Base-by-base conservation (phyloP, 108 stramenopile genomes). In the Stephanodiscus triporus region DNA sequence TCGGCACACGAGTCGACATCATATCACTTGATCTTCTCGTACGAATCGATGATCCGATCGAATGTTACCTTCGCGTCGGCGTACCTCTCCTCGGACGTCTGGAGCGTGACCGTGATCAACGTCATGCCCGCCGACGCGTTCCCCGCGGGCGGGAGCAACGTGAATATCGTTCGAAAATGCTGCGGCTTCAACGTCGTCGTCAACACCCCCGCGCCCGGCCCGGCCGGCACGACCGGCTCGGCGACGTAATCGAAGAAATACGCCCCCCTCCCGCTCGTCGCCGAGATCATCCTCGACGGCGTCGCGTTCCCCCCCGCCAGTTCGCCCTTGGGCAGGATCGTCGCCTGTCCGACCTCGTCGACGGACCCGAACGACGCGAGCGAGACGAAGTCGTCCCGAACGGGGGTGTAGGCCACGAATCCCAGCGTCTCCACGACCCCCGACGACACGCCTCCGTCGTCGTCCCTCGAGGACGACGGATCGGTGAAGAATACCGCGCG, bases 371-470 rank as follows among this genome's bases (percentile, higher is more conserved):
- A 95, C 14, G 83, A 85, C 4, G 75, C 65, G 1, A 95, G 66
- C 4, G 83, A 77, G 22, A 91, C 92, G 73, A 88, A 95, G 62
- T 95, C 94, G 59, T 88, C 87, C 20, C 91, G 76, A 10, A 92
- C 78, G 20, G 94, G 94, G 0, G 94, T 93, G 78, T 86, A 92
- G 11, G 91, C 91, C 29, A 95, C 73, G 53, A 90, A 89, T 24
- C 90, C 32, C 2, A 89, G 61, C 20, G 78, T 79, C 23, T 79
- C 71, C n/a, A 71, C 73, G 2, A 80, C 80, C 40, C 80, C 77
- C 32, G 66, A 48, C 40, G 36, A 14, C n/a, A n/a, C n/a, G n/a
- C n/a, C n/a, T n/a, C n/a, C n/a, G n/a, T 80, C 69, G 6, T 71
- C 63, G 51, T 82, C 69, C 14, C 77, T 85, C 8, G 10, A n/a